Evolutionary conservation across 1,284 basidiomycete species (phyloP), one percentile per base, ranked within the genome.

Genomic region (Cryptococcus wingfieldii): DNA sequence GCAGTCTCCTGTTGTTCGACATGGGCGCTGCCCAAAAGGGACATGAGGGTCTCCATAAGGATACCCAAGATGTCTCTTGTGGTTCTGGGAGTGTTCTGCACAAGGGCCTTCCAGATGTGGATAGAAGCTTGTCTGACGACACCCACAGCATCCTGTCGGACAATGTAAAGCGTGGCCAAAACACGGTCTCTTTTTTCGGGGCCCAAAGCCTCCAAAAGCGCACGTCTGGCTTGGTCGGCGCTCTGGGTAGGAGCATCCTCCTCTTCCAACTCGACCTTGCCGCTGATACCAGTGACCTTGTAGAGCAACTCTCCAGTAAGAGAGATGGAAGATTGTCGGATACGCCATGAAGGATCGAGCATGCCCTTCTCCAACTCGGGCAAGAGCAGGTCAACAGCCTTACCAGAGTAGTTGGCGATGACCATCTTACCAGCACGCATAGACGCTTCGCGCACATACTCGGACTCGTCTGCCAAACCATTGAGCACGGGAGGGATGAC

Each of bases 381-480:
- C 28, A 99, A 80, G 5, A 98, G 81, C 31, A 99, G 80, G 64
- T 98, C 95, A 55, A 98, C 90, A 4, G 96, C 95, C 72, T 86
- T 89, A 71, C 73, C 84, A 27, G 92, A 89, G 79, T 98, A 97
- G 77, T 97, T 97, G 58, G 87, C 88, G 61, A 98, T 91, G 66
- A 98, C 89, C 94, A 98, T 98, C 64, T 95, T 84, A 60, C 95
- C 95, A n/a, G 96, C 95, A 39, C 91, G 85, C 94, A 98, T 97
- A 5, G 95, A 94, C 14, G 95, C 94, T 62, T 97, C 92, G 46
- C 93, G 83, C 6, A 94, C 90, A 68, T 88, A 92, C 79, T 98
- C 96, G 65, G 95, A 93, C 5, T 86, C 82, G 74, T 98, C 96
- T 0, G 95, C 89, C 42, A 99, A 80, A 67, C 96, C 96, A 56